Evolutionary conservation across 2,329 filamentous ascomycete species (phyloP).

Genomic region (Lachnellula cervina): DNA sequence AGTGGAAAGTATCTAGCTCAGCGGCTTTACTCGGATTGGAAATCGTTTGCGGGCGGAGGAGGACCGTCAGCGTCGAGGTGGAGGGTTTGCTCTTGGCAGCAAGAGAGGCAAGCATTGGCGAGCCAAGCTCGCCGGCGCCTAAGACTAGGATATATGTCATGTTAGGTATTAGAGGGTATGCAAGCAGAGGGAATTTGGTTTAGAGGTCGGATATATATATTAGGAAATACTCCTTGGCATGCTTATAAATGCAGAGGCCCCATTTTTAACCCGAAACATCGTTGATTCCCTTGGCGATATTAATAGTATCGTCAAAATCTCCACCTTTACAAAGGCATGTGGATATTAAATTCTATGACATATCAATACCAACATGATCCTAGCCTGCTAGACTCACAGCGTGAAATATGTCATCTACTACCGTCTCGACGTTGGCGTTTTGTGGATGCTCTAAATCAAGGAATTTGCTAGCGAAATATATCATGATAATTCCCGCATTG

Average conservation of each 20-base stretch:
- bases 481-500: constrained; percentile 55
- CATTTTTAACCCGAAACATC: constrained; percentile 53
- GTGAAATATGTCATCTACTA: constrained; percentile 58
- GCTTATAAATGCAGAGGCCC: too few species aligned
- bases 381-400: constrained; percentile 60
- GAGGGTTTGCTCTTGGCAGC: constrained; percentile 36
- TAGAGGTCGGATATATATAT: too few species aligned
- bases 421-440: constrained; percentile 52
- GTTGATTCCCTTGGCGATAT: constrained; percentile 39
- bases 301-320: constrained; percentile 55
- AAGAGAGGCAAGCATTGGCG: constrained; percentile 50
- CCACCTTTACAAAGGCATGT: constrained; percentile 17
- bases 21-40: constrained; percentile 39
- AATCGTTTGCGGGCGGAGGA: constrained; percentile 48
- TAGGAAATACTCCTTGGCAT: too few species aligned
- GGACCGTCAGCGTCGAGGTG: constrained; percentile 41
- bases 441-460: constrained; percentile 39
- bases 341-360: not conserved
- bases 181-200: too few species aligned
- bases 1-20: constrained; percentile 35
- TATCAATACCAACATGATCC: constrained; percentile 59
- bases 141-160: constrained; percentile 47
- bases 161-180: too few species aligned
- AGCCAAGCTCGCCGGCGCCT: constrained; percentile 61
- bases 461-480: constrained; percentile 19